A percentile compares a stretch with the other conserved stretches of the same genome.
Conservation (phyloP, 306 rosid species). For the Bauhinia variegata region DNA sequence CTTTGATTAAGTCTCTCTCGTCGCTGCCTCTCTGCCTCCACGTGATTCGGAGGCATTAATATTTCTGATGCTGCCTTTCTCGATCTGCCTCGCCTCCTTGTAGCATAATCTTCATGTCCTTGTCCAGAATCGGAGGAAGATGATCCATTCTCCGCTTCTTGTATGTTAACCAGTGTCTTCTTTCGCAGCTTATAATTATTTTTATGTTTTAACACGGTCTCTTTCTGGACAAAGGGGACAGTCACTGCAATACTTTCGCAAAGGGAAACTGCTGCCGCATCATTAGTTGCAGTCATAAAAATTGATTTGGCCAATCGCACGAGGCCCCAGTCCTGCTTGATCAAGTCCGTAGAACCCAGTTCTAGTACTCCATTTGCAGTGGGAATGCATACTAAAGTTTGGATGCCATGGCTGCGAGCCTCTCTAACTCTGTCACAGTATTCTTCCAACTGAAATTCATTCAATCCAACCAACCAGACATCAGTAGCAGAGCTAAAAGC, state of each 20-base stretch:
- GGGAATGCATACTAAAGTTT: conserved; percentile 45
- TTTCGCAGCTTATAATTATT: too few species aligned
- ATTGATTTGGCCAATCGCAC: conserved; percentile 38
- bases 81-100: conserved; percentile 16
- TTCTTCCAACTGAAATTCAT: conserved; percentile 35
- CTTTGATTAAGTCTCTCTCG: conserved; percentile 59
- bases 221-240: too few species aligned
- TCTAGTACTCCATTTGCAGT: conserved; percentile 48
- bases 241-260: too few species aligned
- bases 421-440: conserved; percentile 56
- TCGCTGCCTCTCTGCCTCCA: conserved; percentile 70
- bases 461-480: conserved; percentile 46
- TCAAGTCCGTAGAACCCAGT: conserved; percentile 45
- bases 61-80: conserved; percentile 11
- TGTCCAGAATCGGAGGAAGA: conserved; percentile 30
- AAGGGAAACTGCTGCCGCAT: not conserved
- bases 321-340: conserved; percentile 39
- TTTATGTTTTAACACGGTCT: too few species aligned
- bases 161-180: too few species aligned
- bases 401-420: conserved; percentile 46
- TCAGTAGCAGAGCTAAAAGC: conserved; percentile 39
- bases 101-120: not conserved
- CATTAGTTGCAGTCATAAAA: conserved; percentile 6
- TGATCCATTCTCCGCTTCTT: conserved; percentile 3
- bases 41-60: conserved; percentile 53